Base-by-base conservation (phyloP, 768 basidiomycete species). In the Trametes villosa region DNA sequence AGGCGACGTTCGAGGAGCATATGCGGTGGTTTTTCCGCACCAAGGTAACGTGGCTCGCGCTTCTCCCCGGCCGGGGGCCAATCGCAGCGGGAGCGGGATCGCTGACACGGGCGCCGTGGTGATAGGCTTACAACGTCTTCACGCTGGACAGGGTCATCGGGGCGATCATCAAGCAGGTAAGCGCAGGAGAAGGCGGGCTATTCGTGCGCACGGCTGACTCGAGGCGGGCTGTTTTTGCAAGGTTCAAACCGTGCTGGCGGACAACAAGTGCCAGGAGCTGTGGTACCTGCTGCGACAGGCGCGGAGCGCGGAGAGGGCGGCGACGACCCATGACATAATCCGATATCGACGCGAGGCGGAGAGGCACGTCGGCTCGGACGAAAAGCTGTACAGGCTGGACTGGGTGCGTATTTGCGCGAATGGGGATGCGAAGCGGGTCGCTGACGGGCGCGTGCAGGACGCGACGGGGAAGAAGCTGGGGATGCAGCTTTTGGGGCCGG, bases 21-120 rank as follows among this genome's bases (percentile, higher is more conserved):
- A 86, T 98, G 86, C 79, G 97, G 64, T 92, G 93, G 85, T 91
- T 96, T 77, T 95, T 94, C 77, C 91, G 92, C 31, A 93, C 86
- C 62, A 89, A 88, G 83, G 90, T 90, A 49, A 74, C 63, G 80
- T 53, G 48, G 41, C 17, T 40, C 62, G 33, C 38, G 60, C 24
- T 27, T 20, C 27, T 8, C 55, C 26, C 44, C 44, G 26, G 36
- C 29, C 27, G 9, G 29, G 29, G 26, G 46, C 41, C 41, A 56
- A 53, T 62, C 22, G 54, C 42, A n/a, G n/a, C 20, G 27, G 26
- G 46, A 38, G 29, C 38, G 73, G 73, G 72, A 9, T 12, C 75
- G 79, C 66, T 54, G 52, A 57, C 60, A 34, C 65, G 26, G 44
- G 29, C 40, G 30, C 20, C 56, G 41, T 22, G 44, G 24, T 38